A percentile compares a stretch with the other conserved stretches of the same genome.
These are phyloP conservation scores for Penicillium nordicum DNA, from an alignment of 2,329 filamentous ascomycete species.

Conservation along the genomic window DNA sequence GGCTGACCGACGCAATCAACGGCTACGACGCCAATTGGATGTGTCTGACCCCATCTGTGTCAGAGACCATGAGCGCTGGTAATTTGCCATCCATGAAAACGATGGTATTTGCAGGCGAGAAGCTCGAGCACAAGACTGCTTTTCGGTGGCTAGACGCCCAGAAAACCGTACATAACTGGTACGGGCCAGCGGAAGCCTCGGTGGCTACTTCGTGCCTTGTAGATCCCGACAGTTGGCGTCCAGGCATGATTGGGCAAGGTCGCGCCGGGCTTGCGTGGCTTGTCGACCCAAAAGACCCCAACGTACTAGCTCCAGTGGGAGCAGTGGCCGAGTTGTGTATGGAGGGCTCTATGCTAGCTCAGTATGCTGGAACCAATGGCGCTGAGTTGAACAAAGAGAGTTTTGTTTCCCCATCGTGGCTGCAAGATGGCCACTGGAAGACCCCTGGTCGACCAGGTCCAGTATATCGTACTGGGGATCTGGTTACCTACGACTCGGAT, in stretches of 20 bases:
- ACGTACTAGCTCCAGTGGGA: background rate
- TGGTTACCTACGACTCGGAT: background rate
- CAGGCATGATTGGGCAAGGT: background rate
- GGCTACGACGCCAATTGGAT: background rate
- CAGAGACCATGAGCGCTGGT: background rate
- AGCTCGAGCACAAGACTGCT: background rate
- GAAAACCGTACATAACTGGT: background rate
- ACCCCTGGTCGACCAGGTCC: background rate
- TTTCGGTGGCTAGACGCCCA: background rate
- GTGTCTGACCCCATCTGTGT: background rate
- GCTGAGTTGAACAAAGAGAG: background rate
- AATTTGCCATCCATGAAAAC: background rate
- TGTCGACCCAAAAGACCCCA: background rate
- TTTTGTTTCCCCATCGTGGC: background rate
- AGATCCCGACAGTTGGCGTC: background rate
- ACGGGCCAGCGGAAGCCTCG: background rate
- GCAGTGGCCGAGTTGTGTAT: background rate
- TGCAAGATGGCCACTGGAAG: background rate
- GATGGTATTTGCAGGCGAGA: background rate
- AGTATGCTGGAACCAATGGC: background rate
- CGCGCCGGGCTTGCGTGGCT: background rate
- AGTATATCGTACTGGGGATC: background rate
- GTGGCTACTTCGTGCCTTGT: background rate
- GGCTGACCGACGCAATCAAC: background rate
- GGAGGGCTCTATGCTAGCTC: background rate